Conservation (phyloP, 306 rosid genomes). For the Castanea crenata region DNA sequence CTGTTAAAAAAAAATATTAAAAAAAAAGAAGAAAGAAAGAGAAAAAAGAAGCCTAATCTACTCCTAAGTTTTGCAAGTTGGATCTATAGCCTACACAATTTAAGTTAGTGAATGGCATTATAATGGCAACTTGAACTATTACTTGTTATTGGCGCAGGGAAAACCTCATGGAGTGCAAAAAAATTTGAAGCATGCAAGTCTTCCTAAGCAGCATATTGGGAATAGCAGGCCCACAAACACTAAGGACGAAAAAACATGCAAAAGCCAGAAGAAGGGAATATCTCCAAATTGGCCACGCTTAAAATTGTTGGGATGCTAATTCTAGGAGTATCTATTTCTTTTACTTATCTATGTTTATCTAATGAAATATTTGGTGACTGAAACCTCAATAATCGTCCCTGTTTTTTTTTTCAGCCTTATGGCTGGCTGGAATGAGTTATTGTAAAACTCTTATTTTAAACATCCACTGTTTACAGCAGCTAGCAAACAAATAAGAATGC, state of each 20-base stretch:
- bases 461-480: neutral
- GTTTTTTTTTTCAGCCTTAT: neutral
- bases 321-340: neutral
- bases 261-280: constrained; percentile 39
- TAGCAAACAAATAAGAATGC: neutral
- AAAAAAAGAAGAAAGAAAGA: too few species aligned
- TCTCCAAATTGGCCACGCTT: constrained; percentile 59
- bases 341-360: neutral
- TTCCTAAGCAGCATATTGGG: constrained; percentile 30
- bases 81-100: too few species aligned
- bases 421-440: neutral
- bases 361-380: neutral
- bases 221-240: constrained; percentile 24
- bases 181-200: constrained; percentile 16
- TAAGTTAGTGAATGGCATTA: too few species aligned
- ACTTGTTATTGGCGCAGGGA: constrained; percentile 43
- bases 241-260: constrained; percentile 44
- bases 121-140: neutral
- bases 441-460: neutral
- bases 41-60: too few species aligned
- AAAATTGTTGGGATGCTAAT: constrained; percentile 63
- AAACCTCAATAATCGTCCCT: neutral
- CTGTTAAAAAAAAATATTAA: too few species aligned
- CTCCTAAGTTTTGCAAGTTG: too few species aligned
- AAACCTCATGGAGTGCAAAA: constrained; percentile 21